Evolutionary conservation across 2,329 filamentous ascomycete species (phyloP), one percentile per base, ranked within the genome.

Genomic region (Alternaria sp.): DNA sequence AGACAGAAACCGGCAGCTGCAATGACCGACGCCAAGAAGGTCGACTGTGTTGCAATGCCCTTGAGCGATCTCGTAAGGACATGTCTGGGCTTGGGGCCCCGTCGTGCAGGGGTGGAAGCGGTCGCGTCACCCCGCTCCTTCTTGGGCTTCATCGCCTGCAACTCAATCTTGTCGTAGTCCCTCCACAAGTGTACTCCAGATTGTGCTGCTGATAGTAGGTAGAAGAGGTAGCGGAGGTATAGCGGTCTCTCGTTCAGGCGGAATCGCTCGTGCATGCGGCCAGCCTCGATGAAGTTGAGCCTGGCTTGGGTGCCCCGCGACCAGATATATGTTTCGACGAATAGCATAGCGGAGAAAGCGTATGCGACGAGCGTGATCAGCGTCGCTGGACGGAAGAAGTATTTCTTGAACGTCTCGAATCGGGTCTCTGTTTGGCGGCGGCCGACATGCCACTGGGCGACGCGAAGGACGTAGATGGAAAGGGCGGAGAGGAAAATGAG

Each of bases 161-260:
- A 69, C 4, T 83, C 73, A 55, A 96, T 83, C 43, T 86, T 87
- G 78, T 97, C 94, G 66, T 89, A 88, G 75, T 97, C 94, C 55
- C 82, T 83, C 75, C 87, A 88, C 15, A 97, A 83, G 76, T 97
- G 94, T 30, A 87, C 75, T 11, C 86, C 73, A 2, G 91, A 88
- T 78, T 97, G 92, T n/a, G 86, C 81, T 10, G 92, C 62, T 5
- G 92, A 92, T 46, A 96, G 85, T 1, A 89, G 79, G 4, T 90
- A 75, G 68, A 96, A 87, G 73, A 92, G 89, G 63, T 87, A 87
- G 33, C 92, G 89, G 55, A 97, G 84, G 76, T 94, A 96, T 25
- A 98, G 86, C 1, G 93, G 90, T 68, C 92, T 88, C 83, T 98
- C 95, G 77, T 98, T 98, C 62, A 97, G 82, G 56, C 89, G 86